Conservation (phyloP, 768 basidiomycete genomes). For the Cyclocybe cylindracea region DNA sequence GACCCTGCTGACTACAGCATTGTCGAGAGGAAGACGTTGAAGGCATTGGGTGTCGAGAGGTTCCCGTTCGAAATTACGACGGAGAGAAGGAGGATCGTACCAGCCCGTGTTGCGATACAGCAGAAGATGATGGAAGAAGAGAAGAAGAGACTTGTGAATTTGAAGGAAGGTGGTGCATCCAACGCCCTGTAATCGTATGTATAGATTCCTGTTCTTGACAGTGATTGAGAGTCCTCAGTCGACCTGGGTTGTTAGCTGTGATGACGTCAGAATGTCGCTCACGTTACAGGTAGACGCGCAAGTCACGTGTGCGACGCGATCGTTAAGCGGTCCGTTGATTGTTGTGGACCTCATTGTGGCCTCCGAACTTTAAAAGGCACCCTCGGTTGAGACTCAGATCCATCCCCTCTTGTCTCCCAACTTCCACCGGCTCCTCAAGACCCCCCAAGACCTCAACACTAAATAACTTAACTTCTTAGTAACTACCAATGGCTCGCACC, state of each 20-base stretch:
- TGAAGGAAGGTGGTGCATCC: slow-evolving; percentile 3
- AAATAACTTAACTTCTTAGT: slow-evolving; percentile 3
- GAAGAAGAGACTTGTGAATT: slow-evolving; percentile 35
- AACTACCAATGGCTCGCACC: slow-evolving; percentile 61
- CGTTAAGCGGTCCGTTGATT: slow-evolving; percentile 12
- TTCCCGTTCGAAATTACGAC: slow-evolving; percentile 48
- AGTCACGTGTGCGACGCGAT: slow-evolving; percentile 14
- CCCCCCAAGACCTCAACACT: slow-evolving; percentile 3
- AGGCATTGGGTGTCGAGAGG: slow-evolving; percentile 48
- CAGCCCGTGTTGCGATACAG: slow-evolving; percentile 44
- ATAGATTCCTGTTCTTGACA: neutral
- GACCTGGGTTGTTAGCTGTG: neutral
- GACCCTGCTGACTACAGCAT: slow-evolving; percentile 51
- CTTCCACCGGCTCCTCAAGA: slow-evolving; percentile 22
- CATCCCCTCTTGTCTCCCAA: slow-evolving; percentile 17
- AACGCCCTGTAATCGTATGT: neutral
- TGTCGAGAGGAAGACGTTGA: slow-evolving; percentile 61
- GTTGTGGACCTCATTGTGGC: slow-evolving; percentile 10
- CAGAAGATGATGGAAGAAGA: slow-evolving; percentile 52
- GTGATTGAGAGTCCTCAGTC: too few relatives aligned
- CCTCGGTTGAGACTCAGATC: slow-evolving; percentile 20
- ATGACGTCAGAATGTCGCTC: neutral
- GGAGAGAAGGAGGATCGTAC: slow-evolving; percentile 48
- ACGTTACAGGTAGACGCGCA: slow-evolving; percentile 19
- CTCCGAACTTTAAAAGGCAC: slow-evolving; percentile 26